phyloP scores from a whole-genome alignment of 2,329 filamentous ascomycete species.

The Sporothrix dimorphospora region DNA sequence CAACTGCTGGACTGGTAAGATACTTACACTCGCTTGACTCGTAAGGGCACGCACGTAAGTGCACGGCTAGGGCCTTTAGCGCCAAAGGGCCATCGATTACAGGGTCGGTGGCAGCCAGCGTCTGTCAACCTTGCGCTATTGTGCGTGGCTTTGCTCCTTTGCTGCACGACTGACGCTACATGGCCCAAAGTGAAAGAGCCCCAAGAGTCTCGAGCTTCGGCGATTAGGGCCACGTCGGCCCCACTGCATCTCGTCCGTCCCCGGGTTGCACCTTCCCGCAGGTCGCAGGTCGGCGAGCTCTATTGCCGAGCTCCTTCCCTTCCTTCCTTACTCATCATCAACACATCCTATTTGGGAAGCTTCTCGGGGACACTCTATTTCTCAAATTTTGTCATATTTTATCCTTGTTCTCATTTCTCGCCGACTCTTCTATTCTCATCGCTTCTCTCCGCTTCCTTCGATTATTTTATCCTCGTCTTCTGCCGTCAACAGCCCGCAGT shows the following conservation, averaged over 20 bases:
- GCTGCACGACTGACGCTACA: background rate
- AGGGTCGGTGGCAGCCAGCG: background rate
- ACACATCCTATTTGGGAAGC: background rate
- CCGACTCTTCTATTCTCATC: background rate
- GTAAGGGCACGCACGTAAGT: background rate
- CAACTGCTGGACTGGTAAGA: background rate
- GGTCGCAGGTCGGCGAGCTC: slow-evolving; percentile 17
- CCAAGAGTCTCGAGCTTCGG: background rate
- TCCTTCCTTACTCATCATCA: background rate
- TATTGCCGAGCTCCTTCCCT: background rate
- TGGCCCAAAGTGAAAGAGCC: background rate
- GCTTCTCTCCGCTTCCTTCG: background rate
- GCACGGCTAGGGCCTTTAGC: background rate
- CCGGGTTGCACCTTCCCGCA: background rate
- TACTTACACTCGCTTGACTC: no score
- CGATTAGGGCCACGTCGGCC: slow-evolving; percentile 10
- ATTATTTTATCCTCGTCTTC: background rate
- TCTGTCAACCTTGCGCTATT: slow-evolving; percentile 13
- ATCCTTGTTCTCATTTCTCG: background rate
- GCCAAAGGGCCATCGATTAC: background rate
- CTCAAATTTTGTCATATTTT: background rate
- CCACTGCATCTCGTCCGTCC: background rate
- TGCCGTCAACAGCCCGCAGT: background rate
- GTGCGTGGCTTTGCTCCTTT: background rate
- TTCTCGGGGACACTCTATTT: background rate